A percentile compares a stretch with the other conserved stretches of the same genome.
These are phyloP conservation scores for Aspergillus caelatus DNA, from an alignment of 2,329 filamentous ascomycete genomes.

Conservation along the genomic window DNA sequence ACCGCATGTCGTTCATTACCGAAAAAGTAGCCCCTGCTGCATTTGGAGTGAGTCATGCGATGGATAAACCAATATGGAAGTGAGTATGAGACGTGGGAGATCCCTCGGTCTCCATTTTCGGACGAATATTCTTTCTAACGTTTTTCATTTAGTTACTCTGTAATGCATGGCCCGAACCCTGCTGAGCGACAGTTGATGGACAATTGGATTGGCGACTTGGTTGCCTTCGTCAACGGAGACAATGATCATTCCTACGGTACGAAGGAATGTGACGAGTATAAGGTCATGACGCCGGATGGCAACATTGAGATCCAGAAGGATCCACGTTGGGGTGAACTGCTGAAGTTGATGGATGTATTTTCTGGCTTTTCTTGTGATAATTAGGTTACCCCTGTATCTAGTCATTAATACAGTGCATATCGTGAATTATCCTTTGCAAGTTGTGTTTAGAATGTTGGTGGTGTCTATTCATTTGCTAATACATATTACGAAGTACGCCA, in stretches of 20 bases:
- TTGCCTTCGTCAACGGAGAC: slow-evolving; percentile 42
- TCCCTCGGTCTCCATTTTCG: background rate
- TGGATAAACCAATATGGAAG: slow-evolving; percentile 51
- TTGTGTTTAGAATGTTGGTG: background rate
- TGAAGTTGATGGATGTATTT: slow-evolving; percentile 23
- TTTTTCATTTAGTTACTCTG: slow-evolving; percentile 34
- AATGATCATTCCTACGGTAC: slow-evolving; percentile 38
- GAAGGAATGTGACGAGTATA: slow-evolving; percentile 36
- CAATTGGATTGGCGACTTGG: slow-evolving; percentile 42
- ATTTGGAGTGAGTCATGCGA: slow-evolving; percentile 38
- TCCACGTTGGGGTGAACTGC: slow-evolving; percentile 33
- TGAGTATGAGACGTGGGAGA: slow-evolving; percentile 25
- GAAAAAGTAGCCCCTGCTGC: slow-evolving; percentile 41
- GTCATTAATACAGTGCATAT: no score
- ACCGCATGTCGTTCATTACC: slow-evolving; percentile 47
- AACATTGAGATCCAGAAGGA: slow-evolving; percentile 40
- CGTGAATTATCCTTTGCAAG: no score
- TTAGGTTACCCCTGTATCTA: no score
- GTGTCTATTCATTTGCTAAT: background rate
- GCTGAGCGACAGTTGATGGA: slow-evolving; percentile 41
- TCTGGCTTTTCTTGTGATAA: slow-evolving; percentile 3
- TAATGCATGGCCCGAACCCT: slow-evolving; percentile 42
- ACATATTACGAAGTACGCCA: background rate
- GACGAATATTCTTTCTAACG: background rate
- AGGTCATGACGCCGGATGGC: slow-evolving; percentile 37